Percentiles rank a stretch among this genome's conserved stretches.
Conservation (phyloP, 2,329 filamentous ascomycete species). For the Endoconidiophora laricicola region DNA sequence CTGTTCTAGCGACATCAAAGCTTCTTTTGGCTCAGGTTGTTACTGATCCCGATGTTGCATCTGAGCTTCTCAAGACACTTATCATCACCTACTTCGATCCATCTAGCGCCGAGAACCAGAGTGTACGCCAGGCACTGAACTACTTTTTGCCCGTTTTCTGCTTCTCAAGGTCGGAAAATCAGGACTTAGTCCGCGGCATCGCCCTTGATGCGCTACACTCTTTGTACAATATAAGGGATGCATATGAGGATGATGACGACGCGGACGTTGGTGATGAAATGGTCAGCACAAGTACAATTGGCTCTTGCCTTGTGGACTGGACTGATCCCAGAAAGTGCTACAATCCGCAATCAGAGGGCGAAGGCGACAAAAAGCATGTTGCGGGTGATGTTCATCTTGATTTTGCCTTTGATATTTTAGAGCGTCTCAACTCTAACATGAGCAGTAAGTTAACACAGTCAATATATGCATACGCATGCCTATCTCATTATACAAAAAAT, state of each 20-base stretch:
- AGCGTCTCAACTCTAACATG: conserved; percentile 49
- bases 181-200: conserved; percentile 61
- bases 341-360: conserved; percentile 29
- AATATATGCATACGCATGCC: not conserved
- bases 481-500: not conserved
- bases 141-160: conserved; percentile 95
- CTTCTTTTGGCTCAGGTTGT: conserved; percentile 68
- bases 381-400: conserved; percentile 68
- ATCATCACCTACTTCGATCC: conserved; percentile 84
- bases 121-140: conserved; percentile 68
- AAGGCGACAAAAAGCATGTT: conserved; percentile 45
- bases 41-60: conserved; percentile 46
- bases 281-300: conserved; percentile 62
- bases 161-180: conserved; percentile 69
- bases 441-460: conserved; percentile 38
- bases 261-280: conserved; percentile 61
- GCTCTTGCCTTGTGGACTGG: conserved; percentile 80
- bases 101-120: conserved; percentile 61
- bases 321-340: conserved; percentile 76
- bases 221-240: conserved; percentile 56
- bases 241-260: conserved; percentile 57
- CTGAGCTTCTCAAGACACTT: conserved; percentile 68
- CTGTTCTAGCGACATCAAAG: conserved; percentile 70
- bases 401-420: conserved; percentile 61
- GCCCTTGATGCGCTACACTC: conserved; percentile 59